Evolutionary conservation across 23 red algal genomes (phyloP).

Genomic region (Gracilaria domingensis): DNA sequence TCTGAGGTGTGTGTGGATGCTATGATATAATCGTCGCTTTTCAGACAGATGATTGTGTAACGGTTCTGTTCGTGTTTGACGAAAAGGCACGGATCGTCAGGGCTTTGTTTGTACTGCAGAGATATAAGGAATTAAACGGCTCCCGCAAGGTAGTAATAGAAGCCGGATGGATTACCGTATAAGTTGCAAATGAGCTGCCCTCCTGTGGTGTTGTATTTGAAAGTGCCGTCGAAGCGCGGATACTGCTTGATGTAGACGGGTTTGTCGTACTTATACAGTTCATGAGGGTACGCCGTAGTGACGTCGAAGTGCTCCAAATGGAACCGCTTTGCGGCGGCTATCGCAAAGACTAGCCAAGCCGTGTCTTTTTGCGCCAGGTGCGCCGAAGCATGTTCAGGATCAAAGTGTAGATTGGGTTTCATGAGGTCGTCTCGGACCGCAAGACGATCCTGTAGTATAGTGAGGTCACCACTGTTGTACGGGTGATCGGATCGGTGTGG

Average conservation of each 20-base stretch:
- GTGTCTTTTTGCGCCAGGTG: constrained; percentile 34
- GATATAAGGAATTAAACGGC: no score
- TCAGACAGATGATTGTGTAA: no score
- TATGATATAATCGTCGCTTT: constrained; percentile 31
- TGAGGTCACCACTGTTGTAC: no score
- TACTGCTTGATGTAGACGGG: constrained; percentile 17
- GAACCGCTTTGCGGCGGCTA: not conserved
- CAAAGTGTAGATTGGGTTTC: constrained; percentile 33
- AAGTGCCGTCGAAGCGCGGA: constrained; percentile 36
- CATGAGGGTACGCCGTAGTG: constrained; percentile 32
- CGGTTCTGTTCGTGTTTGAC: not conserved
- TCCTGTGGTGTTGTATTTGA: not conserved
- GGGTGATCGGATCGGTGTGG: no score
- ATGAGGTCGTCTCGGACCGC: not conserved
- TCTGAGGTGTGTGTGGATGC: not conserved
- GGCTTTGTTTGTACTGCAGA: constrained; percentile 18
- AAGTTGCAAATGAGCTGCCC: constrained; percentile 26
- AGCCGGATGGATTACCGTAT: constrained; percentile 33
- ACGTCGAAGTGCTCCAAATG: constrained; percentile 18
- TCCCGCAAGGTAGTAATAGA: not conserved
- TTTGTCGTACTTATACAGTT: constrained; percentile 38
- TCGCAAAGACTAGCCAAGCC: not conserved
- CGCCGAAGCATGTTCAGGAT: constrained; percentile 4
- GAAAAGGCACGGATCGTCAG: constrained; percentile 48
- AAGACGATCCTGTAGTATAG: not conserved